Conservation (phyloP, 495 filamentous ascomycete species). For the Lasiosphaeris hirsuta region DNA sequence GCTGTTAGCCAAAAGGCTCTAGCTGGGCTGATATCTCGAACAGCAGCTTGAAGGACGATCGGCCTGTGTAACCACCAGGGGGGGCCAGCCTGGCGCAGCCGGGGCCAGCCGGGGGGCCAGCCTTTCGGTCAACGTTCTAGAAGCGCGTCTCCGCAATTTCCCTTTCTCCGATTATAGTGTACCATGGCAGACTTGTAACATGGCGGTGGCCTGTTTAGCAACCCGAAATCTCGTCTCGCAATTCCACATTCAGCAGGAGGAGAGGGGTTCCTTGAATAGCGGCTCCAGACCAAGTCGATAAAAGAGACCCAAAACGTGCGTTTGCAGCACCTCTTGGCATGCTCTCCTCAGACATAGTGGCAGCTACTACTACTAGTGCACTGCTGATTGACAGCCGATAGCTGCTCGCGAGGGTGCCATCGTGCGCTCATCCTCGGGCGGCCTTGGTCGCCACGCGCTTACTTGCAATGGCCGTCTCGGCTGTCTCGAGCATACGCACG, state of each 20-base stretch:
- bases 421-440: slow-evolving; percentile 1
- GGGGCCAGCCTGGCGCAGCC: not conserved
- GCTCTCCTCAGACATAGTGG: not conserved
- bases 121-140: slow-evolving; percentile 28
- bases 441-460: not conserved
- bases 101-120: too few relatives aligned
- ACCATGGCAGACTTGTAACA: too few relatives aligned
- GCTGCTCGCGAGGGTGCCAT: not conserved
- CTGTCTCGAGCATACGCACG: not conserved
- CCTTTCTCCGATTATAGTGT: too few relatives aligned
- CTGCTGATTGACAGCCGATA: slow-evolving; percentile 12
- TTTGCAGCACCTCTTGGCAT: slow-evolving; percentile 1
- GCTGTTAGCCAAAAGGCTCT: not conserved
- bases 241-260: too few relatives aligned
- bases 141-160: slow-evolving; percentile 18
- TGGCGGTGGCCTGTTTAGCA: too few relatives aligned
- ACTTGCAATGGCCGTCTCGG: slow-evolving; percentile 3
- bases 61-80: slow-evolving; percentile 22
- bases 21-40: slow-evolving; percentile 6
- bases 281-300: too few relatives aligned
- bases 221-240: too few relatives aligned
- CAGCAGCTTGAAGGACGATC: slow-evolving; percentile 3
- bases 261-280: too few relatives aligned
- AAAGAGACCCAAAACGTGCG: too few relatives aligned
- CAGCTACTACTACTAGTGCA: not conserved